phyloP scores from a whole-genome alignment of 2,329 filamentous ascomycete genomes.

The Exophiala lecanii-corni region DNA sequence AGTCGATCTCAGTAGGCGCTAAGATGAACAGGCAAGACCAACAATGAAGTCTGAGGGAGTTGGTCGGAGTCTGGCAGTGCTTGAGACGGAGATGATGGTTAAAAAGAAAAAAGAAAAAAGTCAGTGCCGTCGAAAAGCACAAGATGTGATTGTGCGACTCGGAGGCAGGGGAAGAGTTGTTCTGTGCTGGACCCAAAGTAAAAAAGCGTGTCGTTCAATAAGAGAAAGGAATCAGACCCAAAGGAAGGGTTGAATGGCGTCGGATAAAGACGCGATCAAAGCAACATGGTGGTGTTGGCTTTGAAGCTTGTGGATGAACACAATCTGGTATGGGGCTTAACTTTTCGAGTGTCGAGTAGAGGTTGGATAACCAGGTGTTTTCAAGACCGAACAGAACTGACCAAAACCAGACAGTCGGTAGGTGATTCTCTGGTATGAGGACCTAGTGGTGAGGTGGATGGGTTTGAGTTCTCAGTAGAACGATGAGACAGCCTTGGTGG shows the following conservation, averaged over 20 bases:
- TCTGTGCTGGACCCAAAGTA: no score
- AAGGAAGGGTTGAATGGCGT: background rate
- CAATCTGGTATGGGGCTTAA: background rate
- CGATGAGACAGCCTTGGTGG: conserved; percentile 9
- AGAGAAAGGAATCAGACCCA: background rate
- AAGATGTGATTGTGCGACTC: no score
- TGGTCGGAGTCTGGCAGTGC: background rate
- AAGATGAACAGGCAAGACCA: background rate
- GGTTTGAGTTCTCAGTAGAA: background rate
- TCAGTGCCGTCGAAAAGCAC: no score
- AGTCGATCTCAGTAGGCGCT: no score
- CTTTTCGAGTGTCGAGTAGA: background rate
- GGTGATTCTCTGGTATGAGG: background rate
- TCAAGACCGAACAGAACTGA: no score
- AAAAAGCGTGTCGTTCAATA: background rate
- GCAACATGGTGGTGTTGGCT: background rate
- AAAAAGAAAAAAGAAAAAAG: no score
- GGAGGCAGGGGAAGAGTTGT: no score
- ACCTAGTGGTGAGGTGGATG: background rate
- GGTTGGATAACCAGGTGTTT: background rate
- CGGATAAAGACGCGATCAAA: background rate
- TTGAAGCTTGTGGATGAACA: background rate
- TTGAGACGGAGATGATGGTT: background rate
- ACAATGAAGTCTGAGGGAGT: background rate
- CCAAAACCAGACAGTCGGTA: background rate